phyloP scores from a whole-genome alignment of 116 monocot species.

The Trichopus zeylanicus region DNA sequence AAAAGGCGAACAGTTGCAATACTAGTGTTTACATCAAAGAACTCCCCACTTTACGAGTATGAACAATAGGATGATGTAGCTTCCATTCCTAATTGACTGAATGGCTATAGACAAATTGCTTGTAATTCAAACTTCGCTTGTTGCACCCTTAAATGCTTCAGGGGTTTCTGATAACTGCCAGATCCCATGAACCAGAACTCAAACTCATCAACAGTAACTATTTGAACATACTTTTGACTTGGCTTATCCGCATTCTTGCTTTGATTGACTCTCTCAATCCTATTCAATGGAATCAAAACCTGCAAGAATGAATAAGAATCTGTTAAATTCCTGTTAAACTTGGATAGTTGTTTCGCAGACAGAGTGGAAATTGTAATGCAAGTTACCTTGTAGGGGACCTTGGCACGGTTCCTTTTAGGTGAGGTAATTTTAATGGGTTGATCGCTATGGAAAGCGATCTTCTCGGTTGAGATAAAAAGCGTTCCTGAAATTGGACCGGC shows the following conservation, averaged over 20 bases:
- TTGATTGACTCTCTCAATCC: slow-evolving; percentile 29
- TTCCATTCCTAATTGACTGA: too few species aligned
- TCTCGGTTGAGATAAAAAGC: slow-evolving; percentile 66
- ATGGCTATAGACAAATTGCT: background rate
- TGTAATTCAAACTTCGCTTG: background rate
- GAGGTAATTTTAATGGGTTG: slow-evolving; percentile 39
- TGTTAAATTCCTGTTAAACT: too few species aligned
- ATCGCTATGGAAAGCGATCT: slow-evolving; percentile 71
- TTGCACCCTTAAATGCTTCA: slow-evolving; percentile 16
- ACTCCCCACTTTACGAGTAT: too few species aligned
- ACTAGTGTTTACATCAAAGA: background rate
- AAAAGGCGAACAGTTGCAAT: background rate
- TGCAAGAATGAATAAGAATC: background rate
- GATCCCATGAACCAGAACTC: slow-evolving; percentile 74
- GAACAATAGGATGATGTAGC: too few species aligned
- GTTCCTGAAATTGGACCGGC: slow-evolving; percentile 67
- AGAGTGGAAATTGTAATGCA: background rate
- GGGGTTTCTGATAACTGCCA: slow-evolving; percentile 25
- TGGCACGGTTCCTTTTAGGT: slow-evolving; percentile 21
- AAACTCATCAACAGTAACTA: slow-evolving; percentile 46
- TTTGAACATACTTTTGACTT: slow-evolving; percentile 43
- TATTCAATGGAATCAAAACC: slow-evolving; percentile 46
- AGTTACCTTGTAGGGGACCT: slow-evolving; percentile 10
- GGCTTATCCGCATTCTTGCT: slow-evolving; percentile 33
- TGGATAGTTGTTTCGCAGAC: too few species aligned